Evolutionary conservation across 805 yeast species (phyloP), one percentile per base, ranked within the genome.

Genomic region (Barnettozyma wickerhamii): DNA sequence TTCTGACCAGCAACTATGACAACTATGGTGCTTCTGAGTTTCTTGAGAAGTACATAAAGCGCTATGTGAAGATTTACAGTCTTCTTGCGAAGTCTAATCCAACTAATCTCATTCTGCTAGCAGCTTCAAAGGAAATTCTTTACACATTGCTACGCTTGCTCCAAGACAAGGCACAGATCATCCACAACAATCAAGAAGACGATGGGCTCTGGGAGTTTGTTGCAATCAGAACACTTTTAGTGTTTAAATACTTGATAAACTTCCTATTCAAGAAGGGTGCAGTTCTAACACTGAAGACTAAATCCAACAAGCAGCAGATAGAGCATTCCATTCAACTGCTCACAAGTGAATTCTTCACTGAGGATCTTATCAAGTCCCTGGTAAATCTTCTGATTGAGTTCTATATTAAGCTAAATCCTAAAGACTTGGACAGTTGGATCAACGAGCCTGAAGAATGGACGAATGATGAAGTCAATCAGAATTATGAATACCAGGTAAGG

Each of bases 401-500:
- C 77, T 90, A 87, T 60, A 68, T 93, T 47, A 75, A 82, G 41
- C 61, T 90, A 35, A 76, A 80, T 43, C 88, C 91, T 0, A 60
- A 73, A 2, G 97, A 90, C 56, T 60, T 91, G 35, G 95, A 85
- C 51, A 66, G 77, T 29, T 93, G 98, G 98, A 58, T 69, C 10
- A 60, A 74, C 14, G 95, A 89, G 45, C 96, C 98, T 0, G 98
- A 89, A 58, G 96, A 88, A 59, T 93, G 95, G 87, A 79, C 85
- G 17, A 79, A 81, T 48, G 95, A 88, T 54, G 95, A 89, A 50
- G 65, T 81, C 42, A 73, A 79, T 37, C 67, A 78, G 5, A 81
- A 83, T 55, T 88, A 86, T 80, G 97, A 90, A 56, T 87, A 68
- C 58, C 90, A 85, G 56, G 72, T 89, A 10, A 69, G 95, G 42